Percentiles rank a stretch among this genome's conserved stretches.
Conservation (phyloP, 2,329 filamentous ascomycete genomes). For the Purpureocillium takamizusanense region DNA sequence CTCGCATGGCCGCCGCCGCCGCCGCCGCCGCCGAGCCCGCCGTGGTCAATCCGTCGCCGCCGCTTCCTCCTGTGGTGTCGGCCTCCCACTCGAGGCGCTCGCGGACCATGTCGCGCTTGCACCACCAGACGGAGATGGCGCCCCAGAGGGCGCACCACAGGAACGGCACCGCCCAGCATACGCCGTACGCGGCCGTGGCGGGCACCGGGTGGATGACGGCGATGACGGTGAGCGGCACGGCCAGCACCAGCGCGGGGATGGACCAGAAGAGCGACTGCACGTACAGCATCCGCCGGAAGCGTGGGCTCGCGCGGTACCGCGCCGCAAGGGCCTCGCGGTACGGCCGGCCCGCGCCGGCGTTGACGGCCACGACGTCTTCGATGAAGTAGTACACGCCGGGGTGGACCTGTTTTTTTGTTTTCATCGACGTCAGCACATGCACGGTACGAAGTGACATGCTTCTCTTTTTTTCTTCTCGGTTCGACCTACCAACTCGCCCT, state of each 20-base stretch:
- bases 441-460: background rate
- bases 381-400: constrained; percentile 57
- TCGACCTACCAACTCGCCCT: constrained; percentile 32
- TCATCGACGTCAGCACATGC: background rate
- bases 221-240: constrained; percentile 24
- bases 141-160: constrained; percentile 26
- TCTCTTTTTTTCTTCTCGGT: background rate
- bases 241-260: constrained; percentile 26
- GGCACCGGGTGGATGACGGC: constrained; percentile 24
- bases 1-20: too few species aligned
- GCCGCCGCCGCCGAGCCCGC: too few species aligned
- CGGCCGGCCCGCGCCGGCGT: constrained; percentile 45
- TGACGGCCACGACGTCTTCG: constrained; percentile 59
- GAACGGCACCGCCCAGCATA: constrained; percentile 31
- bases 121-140: constrained; percentile 23
- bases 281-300: constrained; percentile 31
- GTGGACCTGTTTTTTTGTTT: constrained; percentile 28
- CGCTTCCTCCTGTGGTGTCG: too few species aligned
- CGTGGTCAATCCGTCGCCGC: too few species aligned
- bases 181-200: constrained; percentile 24
- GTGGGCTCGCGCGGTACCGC: constrained; percentile 29
- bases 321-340: constrained; percentile 32
- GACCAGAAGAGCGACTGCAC: constrained; percentile 32
- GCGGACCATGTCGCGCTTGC: constrained; percentile 25
- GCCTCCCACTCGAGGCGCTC: constrained; percentile 28